These are phyloP conservation scores for Inonotus obliquus DNA, from an alignment of 1,284 basidiomycete species.

Conservation along the genomic window DNA sequence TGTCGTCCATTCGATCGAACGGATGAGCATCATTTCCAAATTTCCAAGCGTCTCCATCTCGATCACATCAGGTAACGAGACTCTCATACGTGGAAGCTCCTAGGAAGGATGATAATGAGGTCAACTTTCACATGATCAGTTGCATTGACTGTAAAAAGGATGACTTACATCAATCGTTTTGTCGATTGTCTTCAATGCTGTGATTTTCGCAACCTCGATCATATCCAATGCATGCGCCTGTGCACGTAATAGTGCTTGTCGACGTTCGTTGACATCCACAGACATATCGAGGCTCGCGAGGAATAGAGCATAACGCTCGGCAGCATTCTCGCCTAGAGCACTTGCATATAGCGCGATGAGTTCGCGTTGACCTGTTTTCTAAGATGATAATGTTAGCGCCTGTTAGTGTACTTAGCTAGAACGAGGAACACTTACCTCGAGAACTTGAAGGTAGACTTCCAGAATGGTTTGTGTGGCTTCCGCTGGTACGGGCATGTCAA, in stretches of 20 bases:
- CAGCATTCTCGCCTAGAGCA: constrained; percentile 86
- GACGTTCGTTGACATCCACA: constrained; percentile 62
- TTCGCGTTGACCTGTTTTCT: constrained; percentile 76
- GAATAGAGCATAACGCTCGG: constrained; percentile 91
- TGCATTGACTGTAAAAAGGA: background rate
- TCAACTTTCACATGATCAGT: background rate
- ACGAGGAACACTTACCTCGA: constrained; percentile 55
- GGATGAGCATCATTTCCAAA: constrained; percentile 66
- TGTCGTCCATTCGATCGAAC: constrained; percentile 93
- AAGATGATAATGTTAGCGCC: background rate
- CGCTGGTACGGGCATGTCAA: constrained; percentile 70
- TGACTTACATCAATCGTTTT: constrained; percentile 60
- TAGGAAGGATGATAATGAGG: background rate
- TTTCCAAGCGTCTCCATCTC: constrained; percentile 48
- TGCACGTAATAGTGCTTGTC: constrained; percentile 72
- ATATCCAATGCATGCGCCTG: constrained; percentile 83
- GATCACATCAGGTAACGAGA: constrained; percentile 59
- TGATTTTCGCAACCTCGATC: constrained; percentile 73
- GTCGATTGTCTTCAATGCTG: constrained; percentile 78
- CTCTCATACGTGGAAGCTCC: constrained; percentile 45
- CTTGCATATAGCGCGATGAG: constrained; percentile 94
- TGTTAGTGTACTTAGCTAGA: background rate
- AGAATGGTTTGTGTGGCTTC: constrained; percentile 78
- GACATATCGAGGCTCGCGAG: constrained; percentile 77
- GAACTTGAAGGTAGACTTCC: constrained; percentile 83